Evolutionary conservation across 768 basidiomycete species (phyloP), one percentile per base, ranked within the genome.

Genomic region (Lactarius indigo): DNA sequence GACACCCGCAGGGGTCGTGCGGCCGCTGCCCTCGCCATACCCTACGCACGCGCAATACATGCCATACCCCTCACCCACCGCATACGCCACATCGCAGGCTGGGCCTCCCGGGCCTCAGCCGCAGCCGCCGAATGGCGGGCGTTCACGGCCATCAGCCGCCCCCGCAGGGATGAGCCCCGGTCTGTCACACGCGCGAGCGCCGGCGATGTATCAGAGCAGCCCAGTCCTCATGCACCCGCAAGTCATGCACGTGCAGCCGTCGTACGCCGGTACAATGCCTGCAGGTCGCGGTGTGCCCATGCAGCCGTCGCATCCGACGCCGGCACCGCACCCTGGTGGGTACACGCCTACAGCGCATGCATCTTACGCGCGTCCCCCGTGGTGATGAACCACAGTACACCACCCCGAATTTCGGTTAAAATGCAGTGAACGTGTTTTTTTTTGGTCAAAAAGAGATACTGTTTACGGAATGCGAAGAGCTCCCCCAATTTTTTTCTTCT

Each of bases 211-310:
- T 74, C 82, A 80, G 6, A 77, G 82, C 42, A 91, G 89, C 72
- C 90, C 90, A 13, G 85, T 87, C 20, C 74, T 92, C 74, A 84
- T 92, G 80, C 89, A 79, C 59, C 73, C 79, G 7, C 80, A 79
- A 37, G 80, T 60, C 57, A 71, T 44, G 65, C 74, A 52, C 74
- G 75, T 77, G 62, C 69, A 63, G 41, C 78, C 76, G 26, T 72
- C 77, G 1, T 81, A 81, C 61, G 55, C 74, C 10, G 59, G 64
- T 35, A 3, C 63, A n/a, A 64, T 57, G 63, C 72, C 71, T 7
- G 68, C 64, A 31, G 80, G 80, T 23, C 82, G 86, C 61, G 82
- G 73, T n/a, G 64, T 69, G 63, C 72, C 60, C 30, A 65, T 81
- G 66, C 79, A 79, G 61, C 76, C 81, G 71, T 80, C 80, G 56